Base-by-base conservation (phyloP, 257 asterid species). In the Nicotiana sylvestris region DNA sequence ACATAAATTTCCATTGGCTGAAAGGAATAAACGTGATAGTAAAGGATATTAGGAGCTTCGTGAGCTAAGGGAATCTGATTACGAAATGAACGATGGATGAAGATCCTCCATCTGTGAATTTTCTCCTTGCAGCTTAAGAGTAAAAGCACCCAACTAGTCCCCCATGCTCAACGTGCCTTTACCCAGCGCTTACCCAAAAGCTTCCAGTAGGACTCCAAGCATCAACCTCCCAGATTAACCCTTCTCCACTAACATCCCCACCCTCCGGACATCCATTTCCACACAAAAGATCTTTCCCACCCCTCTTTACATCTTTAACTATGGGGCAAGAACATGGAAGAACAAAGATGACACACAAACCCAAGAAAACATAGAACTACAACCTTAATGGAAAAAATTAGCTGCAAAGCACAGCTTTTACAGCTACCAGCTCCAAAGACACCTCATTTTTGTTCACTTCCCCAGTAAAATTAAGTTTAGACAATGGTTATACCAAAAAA, bases 1-100 rank as follows among this genome's bases (percentile, higher is more conserved):
- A 95, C 98, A 85, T 95, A 95, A 82, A 95, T 95, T 91, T 95
- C 98, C 98, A 95, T 95, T 21, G 98, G 98, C 98, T 93, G 98
- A 84, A 95, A 93, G 74, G 90, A 89, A 91, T 87, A 95, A 93
- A 93, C 88, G 90, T 92, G 87, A 95, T 87, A 92, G 92, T 88
- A 93, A 93, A 95, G 91, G 89, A 88, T 90, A 93, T 95, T 95
- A 95, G 97, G 93, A 88, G 93, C 90, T 90, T 87, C 91, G 82
- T 53, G 93, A 86, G 87, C 94, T 87, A 89, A 91, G 82, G 85
- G 82, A 82, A 88, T 90, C 90, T 94, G 95, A 88, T 66, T 84
- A 90, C 84, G 92, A 88, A 91, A 92, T 89, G 92, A 91, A 88
- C 85, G 91, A 90, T 60, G 87, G 90, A 77, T 88, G 85, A 83